These are phyloP conservation scores for Xylogone sp. DNA, from an alignment of 2,329 filamentous ascomycete genomes.

Conservation along the genomic window DNA sequence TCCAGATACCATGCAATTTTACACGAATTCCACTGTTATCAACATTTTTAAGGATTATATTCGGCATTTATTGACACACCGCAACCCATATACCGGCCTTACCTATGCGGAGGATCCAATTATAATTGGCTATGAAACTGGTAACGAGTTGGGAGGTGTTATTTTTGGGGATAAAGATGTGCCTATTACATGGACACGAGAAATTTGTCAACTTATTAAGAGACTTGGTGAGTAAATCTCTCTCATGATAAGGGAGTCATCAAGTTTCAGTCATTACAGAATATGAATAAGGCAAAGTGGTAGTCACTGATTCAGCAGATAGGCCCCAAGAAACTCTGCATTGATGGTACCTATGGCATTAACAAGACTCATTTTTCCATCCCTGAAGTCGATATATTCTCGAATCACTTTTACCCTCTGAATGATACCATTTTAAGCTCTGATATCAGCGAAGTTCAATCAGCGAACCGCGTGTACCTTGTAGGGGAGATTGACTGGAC, in stretches of 20 bases:
- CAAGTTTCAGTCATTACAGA: too few species aligned
- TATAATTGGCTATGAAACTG: slow-evolving; percentile 46
- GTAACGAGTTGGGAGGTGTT: slow-evolving; percentile 43
- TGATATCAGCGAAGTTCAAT: slow-evolving; percentile 34
- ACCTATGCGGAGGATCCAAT: slow-evolving; percentile 45
- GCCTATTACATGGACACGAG: slow-evolving; percentile 37
- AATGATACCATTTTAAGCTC: slow-evolving; percentile 34
- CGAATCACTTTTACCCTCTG: slow-evolving; percentile 44
- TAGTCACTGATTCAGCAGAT: slow-evolving; percentile 14
- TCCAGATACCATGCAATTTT: slow-evolving; percentile 41
- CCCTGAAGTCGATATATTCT: slow-evolving; percentile 41
- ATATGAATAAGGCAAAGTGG: too few species aligned
- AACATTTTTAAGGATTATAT: slow-evolving; percentile 43
- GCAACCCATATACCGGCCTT: slow-evolving; percentile 41
- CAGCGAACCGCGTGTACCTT: slow-evolving; percentile 36
- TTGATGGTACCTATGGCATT: slow-evolving; percentile 46
- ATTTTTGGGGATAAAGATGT: slow-evolving; percentile 40
- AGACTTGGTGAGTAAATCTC: slow-evolving; percentile 2
- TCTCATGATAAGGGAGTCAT: too few species aligned
- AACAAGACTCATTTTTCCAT: slow-evolving; percentile 39
- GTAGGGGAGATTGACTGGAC: slow-evolving; percentile 46
- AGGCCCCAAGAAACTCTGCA: slow-evolving; percentile 40
- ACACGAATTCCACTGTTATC: slow-evolving; percentile 39
- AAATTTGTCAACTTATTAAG: slow-evolving; percentile 40
- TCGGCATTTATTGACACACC: slow-evolving; percentile 38